Conservation (phyloP, 2,329 filamentous ascomycete genomes). For the Trichoderma simmonsii region DNA sequence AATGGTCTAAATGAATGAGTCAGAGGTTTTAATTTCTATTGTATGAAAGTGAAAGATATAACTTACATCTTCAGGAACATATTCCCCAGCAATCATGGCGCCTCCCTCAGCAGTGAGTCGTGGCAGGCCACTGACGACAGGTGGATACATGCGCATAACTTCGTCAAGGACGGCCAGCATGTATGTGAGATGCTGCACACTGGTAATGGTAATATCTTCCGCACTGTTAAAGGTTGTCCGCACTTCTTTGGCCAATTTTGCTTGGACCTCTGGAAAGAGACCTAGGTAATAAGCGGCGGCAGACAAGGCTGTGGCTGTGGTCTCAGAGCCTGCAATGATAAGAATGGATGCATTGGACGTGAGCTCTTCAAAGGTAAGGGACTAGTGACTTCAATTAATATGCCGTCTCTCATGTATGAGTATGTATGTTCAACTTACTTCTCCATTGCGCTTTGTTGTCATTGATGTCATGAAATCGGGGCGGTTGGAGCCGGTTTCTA, state of each 20-base stretch:
- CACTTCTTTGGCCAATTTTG: conserved; percentile 36
- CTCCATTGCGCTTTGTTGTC: conserved; percentile 2
- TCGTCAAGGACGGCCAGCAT: conserved; percentile 51
- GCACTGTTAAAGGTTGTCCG: conserved; percentile 16
- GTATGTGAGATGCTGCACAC: conserved; percentile 32
- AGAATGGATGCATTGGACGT: conserved; percentile 20
- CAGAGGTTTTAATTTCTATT: neutral
- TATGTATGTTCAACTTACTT: neutral
- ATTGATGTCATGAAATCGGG: conserved; percentile 18
- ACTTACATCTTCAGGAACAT: conserved; percentile 32
- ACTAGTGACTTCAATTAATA: neutral
- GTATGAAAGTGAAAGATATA: conserved; percentile 6
- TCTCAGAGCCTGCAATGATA: conserved; percentile 33
- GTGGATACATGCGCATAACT: conserved; percentile 45
- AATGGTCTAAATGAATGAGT: conserved; percentile 20
- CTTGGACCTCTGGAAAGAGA: conserved; percentile 28
- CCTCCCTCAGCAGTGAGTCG: conserved; percentile 29
- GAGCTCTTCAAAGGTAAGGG: conserved; percentile 17
- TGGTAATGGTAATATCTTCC: conserved; percentile 19
- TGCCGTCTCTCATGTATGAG: neutral
- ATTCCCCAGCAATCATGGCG: conserved; percentile 30
- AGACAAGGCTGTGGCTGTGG: conserved; percentile 31
- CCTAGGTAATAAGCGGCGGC: conserved; percentile 30
- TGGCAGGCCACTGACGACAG: conserved; percentile 39
- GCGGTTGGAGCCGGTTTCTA: neutral